Conservation (phyloP, 495 filamentous ascomycete genomes). For the Aspergillus sparsus region DNA sequence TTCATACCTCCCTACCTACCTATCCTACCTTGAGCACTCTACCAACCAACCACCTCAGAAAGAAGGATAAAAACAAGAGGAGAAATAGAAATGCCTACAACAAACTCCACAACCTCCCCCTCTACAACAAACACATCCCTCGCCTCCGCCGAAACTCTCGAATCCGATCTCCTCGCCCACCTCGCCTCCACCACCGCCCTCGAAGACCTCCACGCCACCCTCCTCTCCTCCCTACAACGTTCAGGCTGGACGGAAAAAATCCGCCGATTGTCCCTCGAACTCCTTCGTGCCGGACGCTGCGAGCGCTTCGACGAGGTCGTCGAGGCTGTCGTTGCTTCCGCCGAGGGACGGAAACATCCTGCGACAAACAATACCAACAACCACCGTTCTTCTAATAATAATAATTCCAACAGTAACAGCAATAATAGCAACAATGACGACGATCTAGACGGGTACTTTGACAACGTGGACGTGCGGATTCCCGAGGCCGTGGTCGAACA, state of each 20-base stretch:
- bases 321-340: conserved; percentile 46
- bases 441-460: conserved; percentile 36
- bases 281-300: conserved; percentile 49
- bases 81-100: conserved; percentile 19
- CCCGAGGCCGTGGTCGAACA: conserved; percentile 47
- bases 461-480: conserved; percentile 45
- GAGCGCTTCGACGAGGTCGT: conserved; percentile 51
- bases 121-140: conserved; percentile 16
- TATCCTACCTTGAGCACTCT: too few relatives aligned
- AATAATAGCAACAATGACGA: conserved; percentile 19
- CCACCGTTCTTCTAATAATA: conserved; percentile 1
- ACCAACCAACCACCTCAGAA: background rate
- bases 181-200: conserved; percentile 45
- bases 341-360: conserved; percentile 40
- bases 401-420: conserved; percentile 22
- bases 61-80: background rate
- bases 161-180: conserved; percentile 48
- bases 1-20: too few relatives aligned
- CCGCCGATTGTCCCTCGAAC: conserved; percentile 41
- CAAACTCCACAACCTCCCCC: conserved; percentile 11
- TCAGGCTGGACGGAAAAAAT: conserved; percentile 47
- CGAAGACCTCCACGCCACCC: conserved; percentile 45
- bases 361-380: conserved; percentile 23
- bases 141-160: conserved; percentile 40
- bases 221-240: conserved; percentile 46